A percentile compares a stretch with the other conserved stretches of the same genome.
These are phyloP conservation scores for Fusarium goolgardi DNA, from an alignment of 2,329 filamentous ascomycete species.

Conservation along the genomic window DNA sequence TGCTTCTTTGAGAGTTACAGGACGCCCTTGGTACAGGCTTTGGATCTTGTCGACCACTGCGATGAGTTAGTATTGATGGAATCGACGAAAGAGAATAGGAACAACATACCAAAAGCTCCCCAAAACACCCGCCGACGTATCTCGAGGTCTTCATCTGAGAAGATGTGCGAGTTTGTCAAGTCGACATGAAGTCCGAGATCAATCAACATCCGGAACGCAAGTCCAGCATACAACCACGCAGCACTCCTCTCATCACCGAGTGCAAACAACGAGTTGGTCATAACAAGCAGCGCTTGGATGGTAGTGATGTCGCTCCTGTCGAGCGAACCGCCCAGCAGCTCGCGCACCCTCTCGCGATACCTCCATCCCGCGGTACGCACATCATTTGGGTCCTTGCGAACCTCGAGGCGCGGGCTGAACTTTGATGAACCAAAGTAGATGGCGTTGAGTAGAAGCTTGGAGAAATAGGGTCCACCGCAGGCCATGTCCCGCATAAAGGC, in stretches of 20 bases:
- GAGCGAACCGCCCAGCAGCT: conserved; percentile 59
- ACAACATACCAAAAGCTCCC: conserved; percentile 28
- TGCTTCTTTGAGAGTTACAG: conserved; percentile 58
- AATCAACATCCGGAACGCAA: conserved; percentile 58
- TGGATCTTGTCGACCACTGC: conserved; percentile 61
- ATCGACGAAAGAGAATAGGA: rapidly evolving
- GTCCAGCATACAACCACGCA: conserved; percentile 66
- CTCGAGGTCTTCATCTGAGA: conserved; percentile 33
- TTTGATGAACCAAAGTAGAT: conserved; percentile 59
- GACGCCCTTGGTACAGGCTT: conserved; percentile 65
- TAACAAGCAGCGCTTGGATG: conserved; percentile 64
- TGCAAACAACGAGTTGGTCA: conserved; percentile 63
- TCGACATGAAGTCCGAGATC: conserved; percentile 58
- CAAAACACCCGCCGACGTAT: conserved; percentile 42
- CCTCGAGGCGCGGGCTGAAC: conserved; percentile 58
- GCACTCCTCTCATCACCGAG: conserved; percentile 62
- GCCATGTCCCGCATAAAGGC: conserved; percentile 66
- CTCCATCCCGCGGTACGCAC: conserved; percentile 60
- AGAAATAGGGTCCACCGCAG: conserved; percentile 66
- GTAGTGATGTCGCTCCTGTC: conserved; percentile 65
- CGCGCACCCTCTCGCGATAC: conserved; percentile 59
- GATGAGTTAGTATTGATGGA: background rate
- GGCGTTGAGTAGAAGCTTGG: conserved; percentile 66
- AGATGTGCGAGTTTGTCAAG: conserved; percentile 1
- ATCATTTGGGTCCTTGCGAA: conserved; percentile 59